Evolutionary conservation across 768 basidiomycete species (phyloP), one percentile per base, ranked within the genome.

Genomic region (Boletus fagicola): DNA sequence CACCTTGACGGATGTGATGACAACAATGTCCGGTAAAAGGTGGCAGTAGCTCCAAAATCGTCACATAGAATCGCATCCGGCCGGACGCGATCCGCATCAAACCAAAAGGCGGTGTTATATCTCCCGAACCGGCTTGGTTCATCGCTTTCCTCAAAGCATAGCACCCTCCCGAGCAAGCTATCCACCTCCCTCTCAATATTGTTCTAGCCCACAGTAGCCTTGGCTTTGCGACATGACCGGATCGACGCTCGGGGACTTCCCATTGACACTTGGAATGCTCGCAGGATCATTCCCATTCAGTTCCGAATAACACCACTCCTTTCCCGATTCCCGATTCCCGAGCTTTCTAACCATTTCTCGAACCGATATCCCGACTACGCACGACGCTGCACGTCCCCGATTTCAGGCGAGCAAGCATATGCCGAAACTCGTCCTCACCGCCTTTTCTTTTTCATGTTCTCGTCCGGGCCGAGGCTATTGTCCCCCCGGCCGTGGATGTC

Each of bases 201-300:
- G 47, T 53, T 57, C 58, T 43, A 28, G 49, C 52, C 30, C 48
- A 12, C 49, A 38, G 4, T 24, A 16, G 18, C 24, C 45, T 26
- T 39, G 26, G 28, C 28, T 36, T 13, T 71, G 70, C 68, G 65
- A 65, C 36, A 44, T 51, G 43, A 24, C 35, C 69, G 66, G 69
- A 68, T 71, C 71, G 53, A 64, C 58, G 36, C 36, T 53, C 26
- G 11, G 51, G 31, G 24, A 4, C 33, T 3, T 40, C 43, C n/a
- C 28, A 18, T n/a, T 57, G 57, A 55, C 52, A 24, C 35, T 33
- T 33, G 50, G 18, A 56, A 53, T 49, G 7, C 18, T 51, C 16
- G 11, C 33, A n/a, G 22, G 10, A 26, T n/a, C 13, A 15, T 16
- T 15, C 16, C 24, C 4, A 2, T 18, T 33, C 47, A 28, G 18